Evolutionary conservation across 2,329 filamentous ascomycete species (phyloP).

Genomic region (Fusarium staphyleae): DNA sequence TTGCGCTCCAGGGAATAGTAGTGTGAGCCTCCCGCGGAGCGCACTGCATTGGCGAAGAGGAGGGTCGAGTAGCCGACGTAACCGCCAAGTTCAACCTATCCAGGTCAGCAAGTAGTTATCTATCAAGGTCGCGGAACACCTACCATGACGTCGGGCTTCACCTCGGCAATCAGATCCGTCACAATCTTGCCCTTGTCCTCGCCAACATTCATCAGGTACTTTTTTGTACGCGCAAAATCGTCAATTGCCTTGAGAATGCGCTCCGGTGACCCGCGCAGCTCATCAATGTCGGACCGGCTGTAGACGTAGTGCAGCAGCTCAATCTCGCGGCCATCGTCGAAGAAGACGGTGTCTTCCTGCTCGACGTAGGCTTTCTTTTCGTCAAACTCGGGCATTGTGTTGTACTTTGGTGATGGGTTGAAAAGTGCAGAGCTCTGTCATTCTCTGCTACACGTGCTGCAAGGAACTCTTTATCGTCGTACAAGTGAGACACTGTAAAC

Average conservation of each 20-base stretch:
- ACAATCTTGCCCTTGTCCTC: conserved; percentile 77
- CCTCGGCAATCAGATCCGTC: conserved; percentile 69
- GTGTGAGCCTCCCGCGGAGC: conserved; percentile 65
- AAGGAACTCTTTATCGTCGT: neutral
- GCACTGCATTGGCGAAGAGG: conserved; percentile 73
- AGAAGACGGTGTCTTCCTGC: conserved; percentile 54
- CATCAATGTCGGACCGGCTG: conserved; percentile 64
- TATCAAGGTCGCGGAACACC: neutral
- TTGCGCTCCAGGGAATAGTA: conserved; percentile 79
- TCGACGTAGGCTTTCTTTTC: conserved; percentile 50
- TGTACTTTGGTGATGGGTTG: too few species aligned
- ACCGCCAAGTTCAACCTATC: conserved; percentile 75
- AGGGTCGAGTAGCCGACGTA: conserved; percentile 86
- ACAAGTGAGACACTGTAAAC: conserved; percentile 7
- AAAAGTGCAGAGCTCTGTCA: neutral
- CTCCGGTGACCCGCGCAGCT: conserved; percentile 68
- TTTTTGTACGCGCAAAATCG: conserved; percentile 64
- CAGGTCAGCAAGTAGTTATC: neutral
- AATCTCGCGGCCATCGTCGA: conserved; percentile 76
- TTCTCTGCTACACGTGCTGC: neutral
- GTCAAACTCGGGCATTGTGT: conserved; percentile 45
- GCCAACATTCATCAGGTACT: conserved; percentile 83
- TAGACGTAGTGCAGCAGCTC: conserved; percentile 76
- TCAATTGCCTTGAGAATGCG: conserved; percentile 74
- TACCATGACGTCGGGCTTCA: conserved; percentile 72